Percentiles rank a stretch among this genome's conserved stretches.
These are phyloP conservation scores for Rhizopogon vinicolor DNA, from an alignment of 768 basidiomycete genomes.

Conservation along the genomic window DNA sequence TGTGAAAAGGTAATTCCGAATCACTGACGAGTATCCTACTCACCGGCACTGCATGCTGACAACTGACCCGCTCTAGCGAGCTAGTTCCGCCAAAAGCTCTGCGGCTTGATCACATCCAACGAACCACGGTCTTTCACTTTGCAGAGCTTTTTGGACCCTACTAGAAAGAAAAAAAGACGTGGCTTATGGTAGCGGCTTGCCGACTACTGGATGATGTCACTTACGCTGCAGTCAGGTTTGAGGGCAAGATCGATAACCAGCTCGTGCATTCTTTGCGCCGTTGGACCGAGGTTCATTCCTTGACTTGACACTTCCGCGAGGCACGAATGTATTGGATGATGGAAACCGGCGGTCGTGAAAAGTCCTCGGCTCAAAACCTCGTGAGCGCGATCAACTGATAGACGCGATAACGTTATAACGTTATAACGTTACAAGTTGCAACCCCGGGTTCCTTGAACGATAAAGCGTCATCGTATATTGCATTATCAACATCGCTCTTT, in stretches of 20 bases:
- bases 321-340: background rate
- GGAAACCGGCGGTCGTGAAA: background rate
- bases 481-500: background rate
- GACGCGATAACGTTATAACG: background rate
- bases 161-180: too few relatives aligned
- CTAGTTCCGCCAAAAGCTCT: too few relatives aligned
- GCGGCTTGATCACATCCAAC: too few relatives aligned
- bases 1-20: too few relatives aligned
- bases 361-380: background rate
- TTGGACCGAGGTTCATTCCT: too few relatives aligned
- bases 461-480: background rate
- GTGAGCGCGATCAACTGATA: background rate
- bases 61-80: too few relatives aligned
- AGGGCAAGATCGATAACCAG: background rate
- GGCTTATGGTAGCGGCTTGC: background rate
- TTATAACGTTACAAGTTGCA: background rate
- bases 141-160: too few relatives aligned
- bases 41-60: too few relatives aligned
- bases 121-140: too few relatives aligned
- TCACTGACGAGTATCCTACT: too few relatives aligned
- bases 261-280: background rate
- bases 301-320: background rate
- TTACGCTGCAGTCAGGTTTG: background rate
- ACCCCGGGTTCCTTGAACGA: background rate
- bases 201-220: background rate